phyloP scores from a whole-genome alignment of 1,139 yeast genomes.

The Hemisphaericaspora xylanilytica region DNA sequence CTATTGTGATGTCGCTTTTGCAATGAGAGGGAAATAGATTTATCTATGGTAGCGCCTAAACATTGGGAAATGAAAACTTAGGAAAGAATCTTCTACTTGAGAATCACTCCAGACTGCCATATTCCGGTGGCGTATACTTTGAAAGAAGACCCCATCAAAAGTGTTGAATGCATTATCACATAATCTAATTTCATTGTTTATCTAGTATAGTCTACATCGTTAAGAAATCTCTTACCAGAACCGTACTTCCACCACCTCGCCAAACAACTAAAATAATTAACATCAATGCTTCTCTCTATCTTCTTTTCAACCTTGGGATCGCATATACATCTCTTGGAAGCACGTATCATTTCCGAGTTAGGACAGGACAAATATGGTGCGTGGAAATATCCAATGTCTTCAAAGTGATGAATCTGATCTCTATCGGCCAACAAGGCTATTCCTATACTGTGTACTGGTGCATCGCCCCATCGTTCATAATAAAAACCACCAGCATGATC shows the following conservation, averaged over 20 bases:
- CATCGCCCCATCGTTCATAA: conserved; percentile 97
- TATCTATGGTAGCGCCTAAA: too few species aligned
- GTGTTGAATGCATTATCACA: too few species aligned
- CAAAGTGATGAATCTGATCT: conserved; percentile 78
- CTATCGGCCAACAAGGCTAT: conserved; percentile 64
- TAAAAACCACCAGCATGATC: conserved; percentile 81
- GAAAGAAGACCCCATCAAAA: too few species aligned
- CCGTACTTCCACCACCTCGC: conserved; percentile 87
- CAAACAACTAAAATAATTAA: conserved; percentile 66
- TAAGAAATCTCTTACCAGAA: conserved; percentile 48
- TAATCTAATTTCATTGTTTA: background rate
- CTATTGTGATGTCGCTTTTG: too few species aligned
- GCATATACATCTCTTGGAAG: conserved; percentile 72
- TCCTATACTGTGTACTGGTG: conserved; percentile 90
- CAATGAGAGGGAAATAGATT: too few species aligned
- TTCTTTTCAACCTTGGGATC: conserved; percentile 28
- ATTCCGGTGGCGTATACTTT: too few species aligned
- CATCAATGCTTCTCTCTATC: conserved; percentile 49
- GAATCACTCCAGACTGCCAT: too few species aligned
- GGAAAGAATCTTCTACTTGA: too few species aligned
- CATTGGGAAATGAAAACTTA: too few species aligned
- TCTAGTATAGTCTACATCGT: conserved; percentile 29
- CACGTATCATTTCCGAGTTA: conserved; percentile 43
- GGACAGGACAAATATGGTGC: conserved; percentile 86
- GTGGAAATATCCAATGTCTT: conserved; percentile 86